These are phyloP conservation scores for Ceriops zippeliana DNA, from an alignment of 345 rosid genomes.

Conservation along the genomic window DNA sequence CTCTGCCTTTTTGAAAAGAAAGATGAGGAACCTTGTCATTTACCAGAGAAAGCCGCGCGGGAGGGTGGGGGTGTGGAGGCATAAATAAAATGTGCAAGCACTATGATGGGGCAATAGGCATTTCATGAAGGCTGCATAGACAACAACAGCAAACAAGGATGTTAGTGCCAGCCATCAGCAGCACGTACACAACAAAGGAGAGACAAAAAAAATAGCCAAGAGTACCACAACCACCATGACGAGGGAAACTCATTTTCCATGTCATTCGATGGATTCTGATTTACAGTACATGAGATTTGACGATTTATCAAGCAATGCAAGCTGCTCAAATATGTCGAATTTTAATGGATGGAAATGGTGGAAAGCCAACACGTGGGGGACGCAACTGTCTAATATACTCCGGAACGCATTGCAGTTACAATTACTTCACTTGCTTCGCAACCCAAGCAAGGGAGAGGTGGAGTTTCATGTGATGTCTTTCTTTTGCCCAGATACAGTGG, in stretches of 20 bases:
- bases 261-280: slow-evolving; percentile 1
- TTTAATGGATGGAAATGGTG: not conserved
- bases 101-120: slow-evolving; percentile 30
- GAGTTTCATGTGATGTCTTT: no score
- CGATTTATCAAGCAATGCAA: not conserved
- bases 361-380: slow-evolving; percentile 2
- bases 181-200: slow-evolving; percentile 16
- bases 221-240: not conserved
- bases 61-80: slow-evolving; percentile 27
- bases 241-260: not conserved
- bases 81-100: slow-evolving; percentile 24
- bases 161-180: slow-evolving; percentile 21
- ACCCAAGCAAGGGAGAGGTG: no score
- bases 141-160: slow-evolving; percentile 13
- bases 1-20: not conserved
- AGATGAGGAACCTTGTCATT: not conserved
- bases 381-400: not conserved
- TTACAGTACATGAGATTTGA: not conserved
- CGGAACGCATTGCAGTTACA: no score
- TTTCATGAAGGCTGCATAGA: slow-evolving; percentile 2
- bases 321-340: not conserved
- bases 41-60: not conserved
- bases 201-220: slow-evolving; percentile 16
- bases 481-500: no score
- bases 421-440: no score